Percentiles rank a stretch among this genome's conserved stretches.
phyloP scores from a whole-genome alignment of 805 yeast species.

The Kodamaea laetipori region DNA sequence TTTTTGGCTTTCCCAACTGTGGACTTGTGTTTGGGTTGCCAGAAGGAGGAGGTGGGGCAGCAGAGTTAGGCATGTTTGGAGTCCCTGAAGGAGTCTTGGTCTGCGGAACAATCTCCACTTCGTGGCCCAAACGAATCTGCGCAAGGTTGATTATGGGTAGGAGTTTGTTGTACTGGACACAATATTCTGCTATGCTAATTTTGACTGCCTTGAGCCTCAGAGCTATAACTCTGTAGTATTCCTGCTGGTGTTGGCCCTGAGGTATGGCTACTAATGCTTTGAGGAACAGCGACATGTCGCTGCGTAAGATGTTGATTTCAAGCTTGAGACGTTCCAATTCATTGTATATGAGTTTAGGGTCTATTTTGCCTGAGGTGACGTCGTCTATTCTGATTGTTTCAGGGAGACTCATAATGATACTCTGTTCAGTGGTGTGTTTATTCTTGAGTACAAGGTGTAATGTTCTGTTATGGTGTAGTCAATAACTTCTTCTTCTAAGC shows the following conservation, averaged over 20 bases:
- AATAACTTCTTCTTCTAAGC: too few relatives aligned
- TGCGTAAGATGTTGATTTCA: conserved; percentile 44
- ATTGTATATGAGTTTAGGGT: conserved; percentile 43
- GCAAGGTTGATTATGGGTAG: conserved; percentile 54
- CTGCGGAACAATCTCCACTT: conserved; percentile 47
- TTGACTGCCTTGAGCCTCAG: conserved; percentile 41
- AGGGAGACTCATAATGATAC: conserved; percentile 23
- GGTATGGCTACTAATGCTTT: conserved; percentile 39
- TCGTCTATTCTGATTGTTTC: conserved; percentile 44
- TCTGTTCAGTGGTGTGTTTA: neutral
- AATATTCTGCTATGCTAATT: conserved; percentile 43
- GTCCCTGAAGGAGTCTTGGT: conserved; percentile 3
- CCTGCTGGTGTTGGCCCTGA: conserved; percentile 35
- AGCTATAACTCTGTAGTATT: conserved; percentile 40
- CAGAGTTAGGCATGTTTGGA: conserved; percentile 3
- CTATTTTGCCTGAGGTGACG: conserved; percentile 44
- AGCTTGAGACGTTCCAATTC: conserved; percentile 44
- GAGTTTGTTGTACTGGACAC: conserved; percentile 45
- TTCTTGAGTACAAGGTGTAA: too few relatives aligned
- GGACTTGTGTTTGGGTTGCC: conserved; percentile 2
- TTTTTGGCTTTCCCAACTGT: conserved; percentile 3
- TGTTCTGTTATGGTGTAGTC: too few relatives aligned
- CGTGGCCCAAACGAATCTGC: conserved; percentile 52
- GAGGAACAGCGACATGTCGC: conserved; percentile 42
- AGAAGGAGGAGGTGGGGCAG: neutral